A percentile compares a stretch with the other conserved stretches of the same genome.
phyloP scores from a whole-genome alignment of 1,284 basidiomycete genomes.

The Xerocomus minutiporus region DNA sequence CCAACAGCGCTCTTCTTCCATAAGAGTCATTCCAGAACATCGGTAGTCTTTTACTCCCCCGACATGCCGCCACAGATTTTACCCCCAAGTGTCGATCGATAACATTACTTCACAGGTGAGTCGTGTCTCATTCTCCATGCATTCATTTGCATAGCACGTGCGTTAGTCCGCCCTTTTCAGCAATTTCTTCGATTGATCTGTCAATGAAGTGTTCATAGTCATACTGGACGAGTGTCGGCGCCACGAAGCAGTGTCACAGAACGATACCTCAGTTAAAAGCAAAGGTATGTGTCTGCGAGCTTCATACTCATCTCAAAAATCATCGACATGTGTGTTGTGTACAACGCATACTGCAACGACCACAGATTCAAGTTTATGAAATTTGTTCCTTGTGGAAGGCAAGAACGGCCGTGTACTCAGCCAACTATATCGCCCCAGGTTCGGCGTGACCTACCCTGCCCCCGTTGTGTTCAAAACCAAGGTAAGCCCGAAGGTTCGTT shows the following conservation, averaged over 20 bases:
- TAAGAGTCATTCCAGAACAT: too few relatives aligned
- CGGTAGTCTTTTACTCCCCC: too few relatives aligned
- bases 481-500: not conserved
- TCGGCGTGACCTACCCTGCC: conserved; percentile 12
- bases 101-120: too few relatives aligned
- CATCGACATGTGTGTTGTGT: conserved; percentile 17
- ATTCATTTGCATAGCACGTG: too few relatives aligned
- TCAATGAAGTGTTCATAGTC: too few relatives aligned
- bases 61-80: too few relatives aligned
- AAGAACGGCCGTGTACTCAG: not conserved
- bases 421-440: not conserved
- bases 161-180: too few relatives aligned
- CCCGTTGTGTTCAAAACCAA: conserved; percentile 1
- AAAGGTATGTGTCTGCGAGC: conserved; percentile 12
- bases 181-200: too few relatives aligned
- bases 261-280: conserved; percentile 16
- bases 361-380: conserved; percentile 4
- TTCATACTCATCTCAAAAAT: conserved; percentile 10
- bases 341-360: conserved; percentile 11
- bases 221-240: too few relatives aligned
- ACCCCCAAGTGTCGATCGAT: too few relatives aligned
- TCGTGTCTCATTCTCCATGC: too few relatives aligned
- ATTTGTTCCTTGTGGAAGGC: conserved; percentile 1
- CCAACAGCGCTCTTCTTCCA: too few relatives aligned
- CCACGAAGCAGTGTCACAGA: conserved; percentile 3